These are phyloP conservation scores for Pulveroboletus ravenelii DNA, from an alignment of 768 basidiomycete species.

Conservation along the genomic window DNA sequence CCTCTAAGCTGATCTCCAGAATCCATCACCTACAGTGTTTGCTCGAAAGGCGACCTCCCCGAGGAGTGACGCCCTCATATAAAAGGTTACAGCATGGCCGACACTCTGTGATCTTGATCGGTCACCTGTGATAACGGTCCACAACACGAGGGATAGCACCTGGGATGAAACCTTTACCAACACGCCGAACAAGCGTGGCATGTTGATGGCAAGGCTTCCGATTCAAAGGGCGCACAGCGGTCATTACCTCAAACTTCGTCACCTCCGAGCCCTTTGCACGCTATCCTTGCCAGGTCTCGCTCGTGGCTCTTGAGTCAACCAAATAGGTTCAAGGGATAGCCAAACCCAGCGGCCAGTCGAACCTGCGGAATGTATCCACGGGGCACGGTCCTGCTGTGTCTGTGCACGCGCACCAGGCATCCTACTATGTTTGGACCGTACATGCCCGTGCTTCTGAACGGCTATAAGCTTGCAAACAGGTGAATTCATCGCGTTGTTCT, in stretches of 20 bases:
- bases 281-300: background rate
- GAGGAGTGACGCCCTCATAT: no score
- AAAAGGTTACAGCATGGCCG: no score
- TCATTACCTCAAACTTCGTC: constrained; percentile 19
- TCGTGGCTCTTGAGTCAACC: constrained; percentile 7
- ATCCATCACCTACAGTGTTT: no score
- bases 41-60: no score
- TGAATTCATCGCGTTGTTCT: constrained; percentile 2
- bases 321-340: constrained; percentile 2
- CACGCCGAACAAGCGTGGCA: constrained; percentile 19
- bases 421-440: constrained; percentile 19
- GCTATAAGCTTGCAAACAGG: constrained; percentile 19
- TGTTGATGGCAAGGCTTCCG: constrained; percentile 9
- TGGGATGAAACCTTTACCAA: background rate
- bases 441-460: constrained; percentile 16
- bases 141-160: no score
- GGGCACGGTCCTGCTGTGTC: constrained; percentile 18
- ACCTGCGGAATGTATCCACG: constrained; percentile 2
- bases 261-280: background rate
- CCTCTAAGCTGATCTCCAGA: no score
- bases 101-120: no score
- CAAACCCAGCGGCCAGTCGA: background rate
- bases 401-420: constrained; percentile 17
- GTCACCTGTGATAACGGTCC: no score
- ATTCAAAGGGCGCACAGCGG: constrained; percentile 11